Conservation (phyloP, 1,139 yeast species). For the Blastobotrys arbuscula region DNA sequence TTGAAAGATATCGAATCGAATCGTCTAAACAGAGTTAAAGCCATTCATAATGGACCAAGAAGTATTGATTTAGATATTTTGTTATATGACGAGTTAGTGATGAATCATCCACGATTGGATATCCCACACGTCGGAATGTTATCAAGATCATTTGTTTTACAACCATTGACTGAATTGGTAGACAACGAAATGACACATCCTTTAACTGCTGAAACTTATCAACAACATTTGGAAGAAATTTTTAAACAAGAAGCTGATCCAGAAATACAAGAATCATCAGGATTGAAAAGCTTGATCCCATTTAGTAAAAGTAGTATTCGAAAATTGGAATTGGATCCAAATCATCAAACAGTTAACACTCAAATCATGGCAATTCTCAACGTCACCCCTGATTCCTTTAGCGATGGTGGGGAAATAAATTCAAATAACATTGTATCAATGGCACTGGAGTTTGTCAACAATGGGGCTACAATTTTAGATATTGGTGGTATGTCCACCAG, state of each 20-base stretch:
- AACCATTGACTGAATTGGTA: slow-evolving; percentile 78
- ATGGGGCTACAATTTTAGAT: slow-evolving; percentile 69
- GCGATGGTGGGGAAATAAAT: slow-evolving; percentile 68
- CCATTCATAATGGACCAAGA: slow-evolving; percentile 86
- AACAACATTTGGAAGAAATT: slow-evolving; percentile 59
- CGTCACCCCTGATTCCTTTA: slow-evolving; percentile 90
- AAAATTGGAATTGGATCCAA: slow-evolving; percentile 27
- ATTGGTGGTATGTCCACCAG: slow-evolving; percentile 92
- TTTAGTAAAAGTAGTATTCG: slow-evolving; percentile 18
- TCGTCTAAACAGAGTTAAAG: slow-evolving; percentile 63
- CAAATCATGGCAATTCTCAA: slow-evolving; percentile 80
- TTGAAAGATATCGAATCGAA: slow-evolving; percentile 76
- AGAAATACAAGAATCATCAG: slow-evolving; percentile 27
- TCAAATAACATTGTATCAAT: slow-evolving; percentile 39
- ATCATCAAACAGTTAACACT: slow-evolving; percentile 24
- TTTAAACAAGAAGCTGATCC: slow-evolving; percentile 32
- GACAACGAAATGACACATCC: slow-evolving; percentile 67
- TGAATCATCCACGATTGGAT: slow-evolving; percentile 53
- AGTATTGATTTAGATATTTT: slow-evolving; percentile 83
- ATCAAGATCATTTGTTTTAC: slow-evolving; percentile 83
- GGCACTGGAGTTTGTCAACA: slow-evolving; percentile 43
- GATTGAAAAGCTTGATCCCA: slow-evolving; percentile 32
- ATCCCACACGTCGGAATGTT: slow-evolving; percentile 87
- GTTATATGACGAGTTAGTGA: slow-evolving; percentile 55
- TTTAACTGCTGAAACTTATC: slow-evolving; percentile 74